Evolutionary conservation across 306 rosid genomes (phyloP).

Genomic region (Fragaria vesca): DNA sequence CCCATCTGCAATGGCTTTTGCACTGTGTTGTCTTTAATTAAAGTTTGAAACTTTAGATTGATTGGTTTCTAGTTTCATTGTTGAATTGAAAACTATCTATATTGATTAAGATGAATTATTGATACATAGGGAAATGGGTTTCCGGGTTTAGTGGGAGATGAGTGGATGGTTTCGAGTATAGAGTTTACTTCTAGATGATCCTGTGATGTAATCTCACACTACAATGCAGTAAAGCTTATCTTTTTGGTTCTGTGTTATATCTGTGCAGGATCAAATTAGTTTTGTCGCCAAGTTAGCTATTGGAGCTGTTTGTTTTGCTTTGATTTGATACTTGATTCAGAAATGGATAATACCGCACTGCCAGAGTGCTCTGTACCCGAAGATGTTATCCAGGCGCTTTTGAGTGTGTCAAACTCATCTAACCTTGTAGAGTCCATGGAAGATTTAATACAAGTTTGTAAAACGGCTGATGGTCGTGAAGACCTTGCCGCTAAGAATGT

Average conservation of each 20-base stretch:
- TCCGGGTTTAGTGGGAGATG: background rate
- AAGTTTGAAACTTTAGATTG: background rate
- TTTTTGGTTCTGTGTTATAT: background rate
- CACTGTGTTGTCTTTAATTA: background rate
- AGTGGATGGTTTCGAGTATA: background rate
- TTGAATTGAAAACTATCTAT: background rate
- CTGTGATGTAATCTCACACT: background rate
- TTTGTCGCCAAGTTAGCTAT: background rate
- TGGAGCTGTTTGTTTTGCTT: background rate
- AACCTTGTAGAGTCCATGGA: constrained; percentile 40
- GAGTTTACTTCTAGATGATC: background rate
- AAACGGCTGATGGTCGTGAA: constrained; percentile 43
- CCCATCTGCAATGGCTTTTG: background rate
- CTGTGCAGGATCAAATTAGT: background rate
- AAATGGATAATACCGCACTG: constrained; percentile 30
- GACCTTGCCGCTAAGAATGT: constrained; percentile 44
- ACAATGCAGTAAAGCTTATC: background rate
- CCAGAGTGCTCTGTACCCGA: constrained; percentile 38
- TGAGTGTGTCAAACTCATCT: constrained; percentile 37
- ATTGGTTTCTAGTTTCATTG: background rate
- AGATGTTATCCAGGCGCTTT: constrained; percentile 32
- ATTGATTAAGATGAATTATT: background rate
- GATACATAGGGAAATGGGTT: background rate
- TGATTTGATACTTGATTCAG: background rate
- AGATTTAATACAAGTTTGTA: constrained; percentile 41